These are phyloP conservation scores for Coemansia aciculifera DNA, from an alignment of 192 early-diverging fungal genomes.

Conservation along the genomic window DNA sequence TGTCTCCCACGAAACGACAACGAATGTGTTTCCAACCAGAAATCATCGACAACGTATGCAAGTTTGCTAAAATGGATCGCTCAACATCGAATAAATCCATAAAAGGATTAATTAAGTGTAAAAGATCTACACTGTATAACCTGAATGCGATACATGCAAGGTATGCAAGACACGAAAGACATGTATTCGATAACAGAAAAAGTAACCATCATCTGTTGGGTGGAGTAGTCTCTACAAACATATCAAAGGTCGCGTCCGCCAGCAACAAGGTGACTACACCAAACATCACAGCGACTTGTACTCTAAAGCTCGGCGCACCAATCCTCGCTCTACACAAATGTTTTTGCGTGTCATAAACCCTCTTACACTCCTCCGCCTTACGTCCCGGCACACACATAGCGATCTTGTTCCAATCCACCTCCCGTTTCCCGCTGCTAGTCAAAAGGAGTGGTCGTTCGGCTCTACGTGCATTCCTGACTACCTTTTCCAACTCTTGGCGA, in stretches of 20 bases:
- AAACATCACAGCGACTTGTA: neutral
- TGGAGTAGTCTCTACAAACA: neutral
- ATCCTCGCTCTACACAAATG: constrained; percentile 15
- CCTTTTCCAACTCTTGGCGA: constrained; percentile 11
- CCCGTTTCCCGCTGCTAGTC: neutral
- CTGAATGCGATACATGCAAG: too few species aligned
- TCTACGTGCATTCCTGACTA: constrained; percentile 1
- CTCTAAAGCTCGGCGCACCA: neutral
- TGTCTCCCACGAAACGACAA: neutral
- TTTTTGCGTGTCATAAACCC: constrained; percentile 13
- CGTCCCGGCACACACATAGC: neutral
- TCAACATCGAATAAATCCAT: constrained; percentile 15
- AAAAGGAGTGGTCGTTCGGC: neutral
- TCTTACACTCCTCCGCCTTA: constrained; percentile 20
- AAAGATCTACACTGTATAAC: neutral
- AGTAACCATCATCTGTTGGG: neutral
- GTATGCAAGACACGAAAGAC: neutral
- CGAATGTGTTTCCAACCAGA: neutral
- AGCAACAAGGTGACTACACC: neutral
- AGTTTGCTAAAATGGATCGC: neutral
- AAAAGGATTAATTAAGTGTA: constrained; percentile 17
- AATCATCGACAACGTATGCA: neutral
- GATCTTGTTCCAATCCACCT: constrained; percentile 11
- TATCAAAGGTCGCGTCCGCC: neutral
- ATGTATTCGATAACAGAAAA: neutral